phyloP scores from a whole-genome alignment of 768 basidiomycete genomes.

The Tulasnella sp. region DNA sequence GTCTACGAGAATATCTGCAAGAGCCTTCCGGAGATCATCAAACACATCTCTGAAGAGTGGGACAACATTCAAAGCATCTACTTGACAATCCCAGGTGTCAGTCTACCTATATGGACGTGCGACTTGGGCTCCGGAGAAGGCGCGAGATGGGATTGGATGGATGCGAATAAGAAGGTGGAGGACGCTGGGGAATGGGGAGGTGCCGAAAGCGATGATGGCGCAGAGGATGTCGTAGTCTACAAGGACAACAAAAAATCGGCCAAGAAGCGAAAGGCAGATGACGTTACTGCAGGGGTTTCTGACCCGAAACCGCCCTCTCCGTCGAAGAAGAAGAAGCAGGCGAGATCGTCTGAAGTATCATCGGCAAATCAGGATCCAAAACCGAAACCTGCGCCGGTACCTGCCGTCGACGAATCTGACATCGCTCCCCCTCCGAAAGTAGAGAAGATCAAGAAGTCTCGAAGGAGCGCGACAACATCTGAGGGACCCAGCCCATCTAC shows the following conservation, averaged over 20 bases:
- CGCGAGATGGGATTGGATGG: conserved; percentile 42
- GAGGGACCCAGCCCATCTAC: not conserved
- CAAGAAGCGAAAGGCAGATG: not conserved
- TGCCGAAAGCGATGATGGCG: not conserved
- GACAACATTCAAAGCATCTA: conserved; percentile 80
- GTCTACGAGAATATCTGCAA: conserved; percentile 65
- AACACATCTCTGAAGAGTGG: conserved; percentile 71
- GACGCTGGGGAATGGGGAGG: not conserved
- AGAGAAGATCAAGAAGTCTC: not conserved
- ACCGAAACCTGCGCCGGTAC: no score
- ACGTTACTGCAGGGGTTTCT: no score
- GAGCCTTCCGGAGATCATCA: conserved; percentile 63
- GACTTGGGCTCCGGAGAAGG: conserved; percentile 48
- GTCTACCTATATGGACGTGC: conserved; percentile 87
- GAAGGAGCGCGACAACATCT: not conserved
- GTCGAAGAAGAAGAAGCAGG: not conserved
- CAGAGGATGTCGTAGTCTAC: not conserved
- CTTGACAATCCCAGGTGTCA: conserved; percentile 70
- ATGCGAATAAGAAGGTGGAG: not conserved
- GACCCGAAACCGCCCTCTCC: no score
- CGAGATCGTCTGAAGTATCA: not conserved
- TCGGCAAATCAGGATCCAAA: no score
- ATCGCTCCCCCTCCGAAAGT: no score
- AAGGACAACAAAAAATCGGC: not conserved
- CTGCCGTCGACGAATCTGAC: no score